phyloP scores from a whole-genome alignment of 2,329 filamentous ascomycete genomes.

The Macrophomina phaseolina region DNA sequence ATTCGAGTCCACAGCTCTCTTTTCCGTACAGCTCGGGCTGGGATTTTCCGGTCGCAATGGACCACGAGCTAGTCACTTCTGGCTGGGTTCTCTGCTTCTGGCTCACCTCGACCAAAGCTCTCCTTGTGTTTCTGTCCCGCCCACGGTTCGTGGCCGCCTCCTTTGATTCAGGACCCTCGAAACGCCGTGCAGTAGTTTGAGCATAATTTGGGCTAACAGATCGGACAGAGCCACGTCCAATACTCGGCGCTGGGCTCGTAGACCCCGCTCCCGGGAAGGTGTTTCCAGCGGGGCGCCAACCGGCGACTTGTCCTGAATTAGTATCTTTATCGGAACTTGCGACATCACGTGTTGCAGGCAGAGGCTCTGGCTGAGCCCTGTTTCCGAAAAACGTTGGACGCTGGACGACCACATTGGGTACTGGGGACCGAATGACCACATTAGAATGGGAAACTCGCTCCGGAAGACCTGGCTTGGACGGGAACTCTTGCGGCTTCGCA shows the following conservation, averaged over 20 bases:
- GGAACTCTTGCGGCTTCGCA: neutral
- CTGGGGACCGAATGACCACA: slow-evolving; percentile 5
- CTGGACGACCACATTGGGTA: slow-evolving; percentile 1
- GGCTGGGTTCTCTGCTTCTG: neutral
- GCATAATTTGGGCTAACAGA: neutral
- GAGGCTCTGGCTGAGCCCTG: neutral
- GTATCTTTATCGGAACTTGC: neutral
- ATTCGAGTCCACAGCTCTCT: neutral
- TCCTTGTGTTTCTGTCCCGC: neutral
- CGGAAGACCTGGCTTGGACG: neutral
- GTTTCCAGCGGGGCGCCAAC: neutral
- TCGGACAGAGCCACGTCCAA: neutral
- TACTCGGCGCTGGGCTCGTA: neutral
- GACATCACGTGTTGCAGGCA: neutral
- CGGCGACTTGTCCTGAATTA: neutral
- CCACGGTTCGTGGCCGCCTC: neutral
- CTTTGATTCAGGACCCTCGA: slow-evolving; percentile 12
- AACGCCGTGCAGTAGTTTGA: neutral
- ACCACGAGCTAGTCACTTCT: neutral
- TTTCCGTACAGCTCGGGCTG: slow-evolving; percentile 12
- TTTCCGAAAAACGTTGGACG: slow-evolving; percentile 20
- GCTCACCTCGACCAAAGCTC: neutral
- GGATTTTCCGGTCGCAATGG: slow-evolving; percentile 1
- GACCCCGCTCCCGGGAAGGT: neutral
- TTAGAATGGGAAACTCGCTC: slow-evolving; percentile 4